These are phyloP conservation scores for Agaricus sinodeliciosus DNA, from an alignment of 768 basidiomycete species.

Conservation along the genomic window DNA sequence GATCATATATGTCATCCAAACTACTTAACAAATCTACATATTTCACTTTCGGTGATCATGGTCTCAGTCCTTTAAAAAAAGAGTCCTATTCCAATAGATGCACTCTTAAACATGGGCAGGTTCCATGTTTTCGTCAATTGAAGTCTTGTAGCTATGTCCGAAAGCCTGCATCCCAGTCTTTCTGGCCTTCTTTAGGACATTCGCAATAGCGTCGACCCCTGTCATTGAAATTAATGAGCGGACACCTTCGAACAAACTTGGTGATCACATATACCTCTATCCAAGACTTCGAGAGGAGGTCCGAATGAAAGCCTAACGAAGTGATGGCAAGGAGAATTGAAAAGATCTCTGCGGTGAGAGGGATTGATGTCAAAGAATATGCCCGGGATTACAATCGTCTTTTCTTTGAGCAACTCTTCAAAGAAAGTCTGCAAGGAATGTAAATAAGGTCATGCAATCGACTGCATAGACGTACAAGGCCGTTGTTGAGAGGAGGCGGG, in stretches of 20 bases:
- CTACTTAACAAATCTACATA: no score
- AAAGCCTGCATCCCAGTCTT: constrained; percentile 53
- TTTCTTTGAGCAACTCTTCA: constrained; percentile 85
- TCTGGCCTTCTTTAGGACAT: constrained; percentile 66
- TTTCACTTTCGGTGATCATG: neutral
- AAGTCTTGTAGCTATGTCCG: constrained; percentile 51
- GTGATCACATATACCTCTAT: constrained; percentile 46
- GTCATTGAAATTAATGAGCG: neutral
- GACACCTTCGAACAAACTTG: constrained; percentile 1
- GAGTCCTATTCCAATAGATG: no score
- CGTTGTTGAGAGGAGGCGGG: constrained; percentile 80
- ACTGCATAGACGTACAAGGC: constrained; percentile 43
- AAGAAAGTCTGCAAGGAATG: constrained; percentile 66
- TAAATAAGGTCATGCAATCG: neutral
- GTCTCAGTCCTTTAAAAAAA: neutral
- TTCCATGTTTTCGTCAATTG: constrained; percentile 6
- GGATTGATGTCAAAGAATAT: constrained; percentile 87
- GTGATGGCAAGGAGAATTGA: constrained; percentile 86
- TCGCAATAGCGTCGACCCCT: constrained; percentile 83
- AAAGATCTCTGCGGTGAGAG: constrained; percentile 78
- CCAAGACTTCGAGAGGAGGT: constrained; percentile 71
- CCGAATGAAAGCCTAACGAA: constrained; percentile 87
- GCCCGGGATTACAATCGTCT: constrained; percentile 87
- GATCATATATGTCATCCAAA: neutral
- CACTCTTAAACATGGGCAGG: constrained; percentile 16